Evolutionary conservation across 139 green algal species (phyloP).

Genomic region (Tetraselmis striata): DNA sequence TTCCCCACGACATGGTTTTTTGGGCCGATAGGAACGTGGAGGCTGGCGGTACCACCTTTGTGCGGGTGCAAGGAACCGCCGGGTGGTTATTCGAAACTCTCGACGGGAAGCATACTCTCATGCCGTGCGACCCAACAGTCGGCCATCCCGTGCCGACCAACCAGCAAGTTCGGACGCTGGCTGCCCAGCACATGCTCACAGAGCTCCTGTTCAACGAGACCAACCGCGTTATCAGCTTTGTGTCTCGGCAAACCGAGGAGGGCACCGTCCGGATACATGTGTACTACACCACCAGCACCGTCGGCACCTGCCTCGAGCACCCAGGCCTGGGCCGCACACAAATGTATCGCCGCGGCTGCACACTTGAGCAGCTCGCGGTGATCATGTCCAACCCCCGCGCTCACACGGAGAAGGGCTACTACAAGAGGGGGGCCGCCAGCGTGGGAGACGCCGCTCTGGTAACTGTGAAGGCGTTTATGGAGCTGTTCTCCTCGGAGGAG

Average conservation of each 20-base stretch:
- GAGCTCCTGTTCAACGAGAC: background rate
- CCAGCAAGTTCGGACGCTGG: background rate
- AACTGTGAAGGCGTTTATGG: background rate
- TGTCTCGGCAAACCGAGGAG: background rate
- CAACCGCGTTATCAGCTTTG: background rate
- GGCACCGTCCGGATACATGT: background rate
- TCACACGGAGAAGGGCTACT: background rate
- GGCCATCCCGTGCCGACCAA: background rate
- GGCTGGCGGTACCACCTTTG: background rate
- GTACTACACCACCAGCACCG: background rate
- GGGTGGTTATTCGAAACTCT: background rate
- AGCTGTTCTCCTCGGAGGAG: background rate
- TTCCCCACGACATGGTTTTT: background rate
- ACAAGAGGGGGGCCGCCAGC: background rate
- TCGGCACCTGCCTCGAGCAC: background rate
- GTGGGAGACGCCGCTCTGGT: background rate
- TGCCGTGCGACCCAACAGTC: background rate
- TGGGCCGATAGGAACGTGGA: background rate
- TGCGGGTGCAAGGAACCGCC: background rate
- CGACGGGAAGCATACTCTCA: background rate
- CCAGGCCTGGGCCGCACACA: background rate
- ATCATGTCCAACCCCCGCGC: background rate
- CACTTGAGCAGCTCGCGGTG: background rate
- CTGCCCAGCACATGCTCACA: background rate
- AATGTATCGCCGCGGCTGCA: background rate